phyloP scores from a whole-genome alignment of 2,329 filamentous ascomycete species.

The Aspergillus sp. region DNA sequence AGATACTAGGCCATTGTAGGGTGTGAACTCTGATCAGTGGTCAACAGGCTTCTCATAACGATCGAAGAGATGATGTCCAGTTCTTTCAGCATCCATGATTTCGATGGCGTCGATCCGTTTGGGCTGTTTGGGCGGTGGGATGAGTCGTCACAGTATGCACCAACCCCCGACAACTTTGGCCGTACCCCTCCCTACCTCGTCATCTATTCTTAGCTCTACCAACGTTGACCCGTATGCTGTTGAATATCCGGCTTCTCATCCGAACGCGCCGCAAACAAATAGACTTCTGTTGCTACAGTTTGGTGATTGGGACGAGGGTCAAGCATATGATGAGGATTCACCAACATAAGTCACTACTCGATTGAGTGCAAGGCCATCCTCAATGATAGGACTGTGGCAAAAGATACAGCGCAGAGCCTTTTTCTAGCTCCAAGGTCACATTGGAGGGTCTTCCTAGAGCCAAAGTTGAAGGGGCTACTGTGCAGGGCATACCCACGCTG shows the following conservation, averaged over 20 bases:
- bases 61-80: no score
- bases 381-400: conserved; percentile 7
- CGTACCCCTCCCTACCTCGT: background rate
- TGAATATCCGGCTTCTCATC: background rate
- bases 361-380: conserved; percentile 9
- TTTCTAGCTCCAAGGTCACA: background rate
- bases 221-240: background rate
- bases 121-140: background rate
- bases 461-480: background rate
- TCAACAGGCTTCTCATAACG: background rate
- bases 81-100: no score
- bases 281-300: background rate
- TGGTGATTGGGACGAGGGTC: conserved; percentile 2
- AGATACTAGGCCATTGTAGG: background rate
- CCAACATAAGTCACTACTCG: conserved; percentile 6
- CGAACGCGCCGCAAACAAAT: background rate
- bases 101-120: no score
- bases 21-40: background rate
- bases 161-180: conserved; percentile 3
- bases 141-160: conserved; percentile 2
- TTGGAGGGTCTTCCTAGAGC: background rate
- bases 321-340: conserved; percentile 5
- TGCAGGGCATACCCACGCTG: no score
- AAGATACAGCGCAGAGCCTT: conserved; percentile 2
- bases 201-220: background rate